Percentiles rank a stretch among this genome's conserved stretches.
phyloP scores from a whole-genome alignment of 371 early-diverging fungal species.

The Mortierella sp. region DNA sequence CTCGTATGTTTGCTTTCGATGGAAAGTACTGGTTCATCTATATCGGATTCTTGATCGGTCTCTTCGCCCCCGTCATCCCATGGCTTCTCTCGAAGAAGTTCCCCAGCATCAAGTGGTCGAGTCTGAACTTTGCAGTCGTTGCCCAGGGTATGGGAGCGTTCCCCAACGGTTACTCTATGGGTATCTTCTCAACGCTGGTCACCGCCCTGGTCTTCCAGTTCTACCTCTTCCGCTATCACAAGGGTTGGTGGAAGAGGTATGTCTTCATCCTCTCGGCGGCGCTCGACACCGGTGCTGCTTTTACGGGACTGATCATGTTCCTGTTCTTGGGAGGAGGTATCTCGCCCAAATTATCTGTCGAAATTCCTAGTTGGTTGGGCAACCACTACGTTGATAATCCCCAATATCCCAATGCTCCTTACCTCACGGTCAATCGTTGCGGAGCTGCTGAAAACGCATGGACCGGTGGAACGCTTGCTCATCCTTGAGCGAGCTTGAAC shows the following conservation, averaged over 20 bases:
- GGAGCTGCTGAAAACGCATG: constrained; percentile 11
- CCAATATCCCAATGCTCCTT: constrained; percentile 7
- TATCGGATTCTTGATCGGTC: constrained; percentile 58
- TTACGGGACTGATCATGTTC: constrained; percentile 58
- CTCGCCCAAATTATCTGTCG: constrained; percentile 52
- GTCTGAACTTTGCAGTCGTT: constrained; percentile 57
- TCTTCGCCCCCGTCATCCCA: constrained; percentile 56
- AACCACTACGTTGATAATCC: constrained; percentile 25
- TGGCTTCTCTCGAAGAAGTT: constrained; percentile 58
- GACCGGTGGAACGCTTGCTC: constrained; percentile 4
- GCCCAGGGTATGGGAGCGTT: constrained; percentile 54
- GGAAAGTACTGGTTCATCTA: constrained; percentile 53
- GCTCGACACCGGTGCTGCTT: constrained; percentile 61
- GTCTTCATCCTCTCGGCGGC: constrained; percentile 64
- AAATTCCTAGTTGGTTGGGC: constrained; percentile 61
- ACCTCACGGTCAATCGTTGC: constrained; percentile 10
- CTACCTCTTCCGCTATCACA: constrained; percentile 56
- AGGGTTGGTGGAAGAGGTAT: constrained; percentile 61
- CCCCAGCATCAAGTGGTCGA: constrained; percentile 21
- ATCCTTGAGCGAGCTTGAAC: neutral
- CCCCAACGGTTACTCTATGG: constrained; percentile 55
- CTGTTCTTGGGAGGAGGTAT: constrained; percentile 59
- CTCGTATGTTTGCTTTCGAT: constrained; percentile 55
- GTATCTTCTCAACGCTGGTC: constrained; percentile 57
- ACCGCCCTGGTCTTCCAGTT: constrained; percentile 56